Percentiles rank a stretch among this genome's conserved stretches.
phyloP scores from a whole-genome alignment of 2,329 filamentous ascomycete species.

The Pseudogymnoascus sp. region DNA sequence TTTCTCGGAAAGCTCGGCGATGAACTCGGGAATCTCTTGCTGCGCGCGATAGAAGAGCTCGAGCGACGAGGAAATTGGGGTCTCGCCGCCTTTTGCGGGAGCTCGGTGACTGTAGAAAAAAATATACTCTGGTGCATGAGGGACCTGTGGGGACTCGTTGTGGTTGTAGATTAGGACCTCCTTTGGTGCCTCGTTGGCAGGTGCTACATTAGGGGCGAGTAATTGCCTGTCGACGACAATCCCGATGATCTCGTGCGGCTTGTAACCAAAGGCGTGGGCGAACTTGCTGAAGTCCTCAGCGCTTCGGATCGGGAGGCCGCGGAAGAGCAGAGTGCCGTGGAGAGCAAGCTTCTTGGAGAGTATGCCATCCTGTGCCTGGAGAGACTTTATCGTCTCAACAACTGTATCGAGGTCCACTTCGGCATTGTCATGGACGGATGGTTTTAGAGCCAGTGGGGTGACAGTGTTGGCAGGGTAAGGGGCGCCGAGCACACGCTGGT shows the following conservation, averaged over 20 bases:
- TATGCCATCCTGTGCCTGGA: conserved; percentile 29
- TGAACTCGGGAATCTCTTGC: conserved; percentile 39
- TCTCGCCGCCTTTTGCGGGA: conserved; percentile 32
- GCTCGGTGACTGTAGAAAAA: conserved; percentile 39
- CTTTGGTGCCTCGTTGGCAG: conserved; percentile 41
- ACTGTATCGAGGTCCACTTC: conserved; percentile 27
- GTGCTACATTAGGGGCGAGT: conserved; percentile 36
- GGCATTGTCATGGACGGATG: conserved; percentile 21
- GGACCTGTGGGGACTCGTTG: conserved; percentile 43
- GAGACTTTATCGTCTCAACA: conserved; percentile 31
- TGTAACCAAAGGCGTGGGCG: conserved; percentile 40
- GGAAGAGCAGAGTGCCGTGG: conserved; percentile 40
- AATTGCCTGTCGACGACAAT: conserved; percentile 39
- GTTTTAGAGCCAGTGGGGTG: conserved; percentile 33
- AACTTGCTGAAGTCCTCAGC: conserved; percentile 41
- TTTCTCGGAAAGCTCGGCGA: conserved; percentile 35
- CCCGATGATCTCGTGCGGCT: conserved; percentile 42
- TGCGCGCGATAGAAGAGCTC: conserved; percentile 38
- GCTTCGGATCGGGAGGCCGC: conserved; percentile 36
- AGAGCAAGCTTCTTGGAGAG: conserved; percentile 35
- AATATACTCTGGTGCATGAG: conserved; percentile 43
- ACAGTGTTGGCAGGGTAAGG: conserved; percentile 33
- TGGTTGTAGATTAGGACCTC: conserved; percentile 42
- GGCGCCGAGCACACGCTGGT: conserved; percentile 33
- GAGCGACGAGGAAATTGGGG: conserved; percentile 40